Base-by-base conservation (phyloP, 352 stramenopile species). In the Pythium monospermum region DNA sequence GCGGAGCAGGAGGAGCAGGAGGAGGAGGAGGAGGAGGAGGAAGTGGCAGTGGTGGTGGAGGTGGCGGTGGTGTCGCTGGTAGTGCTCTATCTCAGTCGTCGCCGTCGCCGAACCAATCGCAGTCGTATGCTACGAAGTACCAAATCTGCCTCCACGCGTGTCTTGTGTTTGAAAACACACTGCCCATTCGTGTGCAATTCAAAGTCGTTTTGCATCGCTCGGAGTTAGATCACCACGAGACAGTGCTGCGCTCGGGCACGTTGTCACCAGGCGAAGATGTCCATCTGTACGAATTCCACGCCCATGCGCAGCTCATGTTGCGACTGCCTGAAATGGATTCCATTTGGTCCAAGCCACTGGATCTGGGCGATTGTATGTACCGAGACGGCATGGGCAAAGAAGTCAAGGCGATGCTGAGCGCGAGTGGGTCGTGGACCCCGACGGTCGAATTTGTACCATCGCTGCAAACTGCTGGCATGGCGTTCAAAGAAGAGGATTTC, bases 111-210 rank as follows among this genome's bases (percentile, higher is more conserved):
- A n/a, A n/a, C n/a, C 85, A 79, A 19, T 66, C 52, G 26, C 81
- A 91, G 51, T 85, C 76, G 6, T 93, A 95, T 23, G 84, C 82
- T 2, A 91, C 84, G 1, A 95, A 93, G 68, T 90, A 93, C 52
- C 84, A 92, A 62, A 89, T 95, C 33, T 85, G 63, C 22, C 43
- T 95, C 16, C 81, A 93, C 53, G 81, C 85, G 16, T 93, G 83
- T 35, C 59, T 94, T 8, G 74, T 90, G 31, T 90, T 95, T 46
- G 85, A 93, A 47, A 95, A 95, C 54, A 93, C 85, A 0, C 64
- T 95, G 4, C 85, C 85, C 27, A 81, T 94, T 53, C 79, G 85
- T 18, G 79, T 95, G 7, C 79, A 92, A 58, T 95, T 80, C 69
- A 85, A 84, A 51, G 72, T 94, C 7, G 61, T 87, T 7, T 65